Evolutionary conservation across 2,329 filamentous ascomycete species (phyloP).

Genomic region (Diaporthe amygdali): DNA sequence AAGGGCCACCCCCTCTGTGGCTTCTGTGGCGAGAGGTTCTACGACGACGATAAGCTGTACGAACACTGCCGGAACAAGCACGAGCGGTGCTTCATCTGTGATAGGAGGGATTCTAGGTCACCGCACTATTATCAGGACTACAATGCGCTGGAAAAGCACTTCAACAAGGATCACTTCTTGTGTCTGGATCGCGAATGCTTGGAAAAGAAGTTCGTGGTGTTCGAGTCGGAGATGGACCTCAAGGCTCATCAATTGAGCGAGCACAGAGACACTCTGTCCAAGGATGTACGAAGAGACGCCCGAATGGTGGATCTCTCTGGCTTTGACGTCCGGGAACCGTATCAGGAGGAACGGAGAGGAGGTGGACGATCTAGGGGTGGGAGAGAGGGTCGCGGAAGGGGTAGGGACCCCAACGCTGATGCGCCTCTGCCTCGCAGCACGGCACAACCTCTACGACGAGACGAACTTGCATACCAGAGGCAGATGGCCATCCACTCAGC

Average conservation of each 20-base stretch:
- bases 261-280: slow-evolving; percentile 81
- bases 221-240: slow-evolving; percentile 91
- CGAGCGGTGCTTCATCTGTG: slow-evolving; percentile 94
- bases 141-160: slow-evolving; percentile 83
- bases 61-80: slow-evolving; percentile 93
- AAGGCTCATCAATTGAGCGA: slow-evolving; percentile 90
- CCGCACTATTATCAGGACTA: slow-evolving; percentile 95
- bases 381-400: slow-evolving; percentile 56
- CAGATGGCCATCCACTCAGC: slow-evolving; percentile 91
- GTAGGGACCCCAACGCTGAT: slow-evolving; percentile 87
- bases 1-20: slow-evolving; percentile 93
- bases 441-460: slow-evolving; percentile 80
- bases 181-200: slow-evolving; percentile 86
- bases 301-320: slow-evolving; percentile 84
- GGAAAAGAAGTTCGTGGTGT: slow-evolving; percentile 98
- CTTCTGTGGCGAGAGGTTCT: slow-evolving; percentile 92
- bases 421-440: slow-evolving; percentile 72
- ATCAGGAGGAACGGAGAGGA: slow-evolving; percentile 65
- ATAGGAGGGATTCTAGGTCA: slow-evolving; percentile 69
- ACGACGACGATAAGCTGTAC: slow-evolving; percentile 94
- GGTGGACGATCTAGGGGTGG: slow-evolving; percentile 47
- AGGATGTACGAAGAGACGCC: slow-evolving; percentile 82
- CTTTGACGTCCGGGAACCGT: slow-evolving; percentile 80
- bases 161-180: slow-evolving; percentile 83
- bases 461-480: slow-evolving; percentile 89